These are phyloP conservation scores for Saprolegnia parasitica DNA, from an alignment of 352 stramenopile genomes.

Conservation along the genomic window DNA sequence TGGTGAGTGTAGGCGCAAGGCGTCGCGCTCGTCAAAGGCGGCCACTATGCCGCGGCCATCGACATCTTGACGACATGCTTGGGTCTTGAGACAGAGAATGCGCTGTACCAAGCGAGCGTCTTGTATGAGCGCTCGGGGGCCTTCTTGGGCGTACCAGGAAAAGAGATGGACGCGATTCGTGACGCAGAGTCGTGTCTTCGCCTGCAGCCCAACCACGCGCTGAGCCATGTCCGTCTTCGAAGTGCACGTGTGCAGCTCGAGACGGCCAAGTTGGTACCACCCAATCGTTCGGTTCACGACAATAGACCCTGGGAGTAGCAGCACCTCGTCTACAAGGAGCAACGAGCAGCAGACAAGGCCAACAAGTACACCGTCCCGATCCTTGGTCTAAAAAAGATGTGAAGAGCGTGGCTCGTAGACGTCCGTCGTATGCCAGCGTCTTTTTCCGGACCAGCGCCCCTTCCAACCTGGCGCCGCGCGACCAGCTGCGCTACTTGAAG, in stretches of 20 bases:
- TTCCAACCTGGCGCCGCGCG: conserved; percentile 11
- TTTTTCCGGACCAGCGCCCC: conserved; percentile 2
- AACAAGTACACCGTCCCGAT: neutral
- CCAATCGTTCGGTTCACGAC: neutral
- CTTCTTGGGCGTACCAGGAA: conserved; percentile 6
- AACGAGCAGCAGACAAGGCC: conserved; percentile 17
- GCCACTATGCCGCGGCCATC: conserved; percentile 3
- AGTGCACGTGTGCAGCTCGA: conserved; percentile 5
- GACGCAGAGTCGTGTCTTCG: conserved; percentile 7
- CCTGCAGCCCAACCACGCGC: conserved; percentile 1
- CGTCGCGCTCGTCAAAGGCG: conserved; percentile 1
- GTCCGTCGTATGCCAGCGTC: neutral
- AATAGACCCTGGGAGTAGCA: conserved; percentile 9
- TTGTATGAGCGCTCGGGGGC: conserved; percentile 17
- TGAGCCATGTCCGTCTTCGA: neutral
- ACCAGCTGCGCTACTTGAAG: conserved; percentile 4
- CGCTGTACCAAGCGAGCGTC: conserved; percentile 14
- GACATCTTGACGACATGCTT: conserved; percentile 10
- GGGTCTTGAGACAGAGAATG: neutral
- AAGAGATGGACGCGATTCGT: conserved; percentile 7
- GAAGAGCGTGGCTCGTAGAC: neutral
- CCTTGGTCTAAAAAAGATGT: neutral
- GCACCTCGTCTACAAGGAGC: conserved; percentile 22
- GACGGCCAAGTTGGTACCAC: conserved; percentile 12
- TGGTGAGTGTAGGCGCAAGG: neutral